Base-by-base conservation (phyloP, 108 stramenopile genomes). In the Stephanodiscus triporus region DNA sequence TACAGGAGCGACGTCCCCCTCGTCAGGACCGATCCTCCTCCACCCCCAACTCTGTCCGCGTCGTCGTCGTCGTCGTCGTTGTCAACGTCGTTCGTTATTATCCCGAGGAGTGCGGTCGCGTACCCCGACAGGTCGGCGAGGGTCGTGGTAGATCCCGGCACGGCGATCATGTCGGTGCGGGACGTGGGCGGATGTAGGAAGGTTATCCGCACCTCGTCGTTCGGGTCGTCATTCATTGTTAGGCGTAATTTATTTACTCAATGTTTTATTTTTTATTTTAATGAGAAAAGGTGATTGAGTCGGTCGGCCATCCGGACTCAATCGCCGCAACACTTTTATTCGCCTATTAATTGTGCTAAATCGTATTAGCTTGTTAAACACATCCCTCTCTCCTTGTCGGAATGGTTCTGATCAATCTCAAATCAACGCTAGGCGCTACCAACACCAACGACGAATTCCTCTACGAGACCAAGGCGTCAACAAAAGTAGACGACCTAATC, bases 321-420 rank as follows among this genome's bases (percentile, higher is more conserved):
- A n/a, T n/a, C n/a, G n/a, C n/a, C n/a, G n/a, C n/a, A n/a, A n/a
- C n/a, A n/a, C n/a, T n/a, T n/a, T n/a, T n/a, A n/a, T n/a, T n/a
- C n/a, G n/a, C n/a, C n/a, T n/a, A n/a, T n/a, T n/a, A n/a, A n/a
- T n/a, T n/a, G n/a, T n/a, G n/a, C n/a, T n/a, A n/a, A n/a, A n/a
- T n/a, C n/a, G n/a, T n/a, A 34, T 16, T 45, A 14, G 0, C 43
- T 45, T 45, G 43, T 11, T 14, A 0, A 45, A 14, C 14, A 13
- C 3, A 45, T 16, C 16, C 10, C 24, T 23, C 26, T 54, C 34
- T 29, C 24, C 9, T 36, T 19, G 20, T 4, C 20, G 42, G 14
- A 23, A 91, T 91, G 91, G 91, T 91, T 0, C 78, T 91, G 24
- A 76, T 91, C 57, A 74, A 76, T 68, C 74, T 89, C 23, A 91